Percentiles rank a stretch among this genome's conserved stretches.
Evolutionary conservation across 306 rosid species (phyloP).

Genomic region (Trifolium pratense): DNA sequence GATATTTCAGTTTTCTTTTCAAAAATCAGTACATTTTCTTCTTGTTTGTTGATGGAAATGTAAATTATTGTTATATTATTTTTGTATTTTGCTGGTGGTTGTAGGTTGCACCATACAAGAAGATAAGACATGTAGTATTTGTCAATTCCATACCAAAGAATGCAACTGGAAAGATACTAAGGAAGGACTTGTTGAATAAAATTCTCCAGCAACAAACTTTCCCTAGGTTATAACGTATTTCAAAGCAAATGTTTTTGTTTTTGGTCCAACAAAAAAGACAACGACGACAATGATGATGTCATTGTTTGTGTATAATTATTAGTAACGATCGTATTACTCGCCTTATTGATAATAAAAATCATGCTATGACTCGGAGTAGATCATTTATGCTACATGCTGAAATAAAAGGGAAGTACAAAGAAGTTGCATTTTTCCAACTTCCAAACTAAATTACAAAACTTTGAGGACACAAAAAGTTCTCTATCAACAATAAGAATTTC

Average conservation of each 20-base stretch:
- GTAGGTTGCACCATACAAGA: conserved; percentile 71
- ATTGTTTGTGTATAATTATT: too few species aligned
- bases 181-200: conserved; percentile 60
- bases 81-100: conserved; percentile 1
- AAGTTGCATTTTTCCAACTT: too few species aligned
- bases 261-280: background rate
- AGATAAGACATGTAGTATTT: conserved; percentile 53
- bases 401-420: too few species aligned
- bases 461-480: too few species aligned
- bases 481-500: too few species aligned
- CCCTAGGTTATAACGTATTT: conserved; percentile 34
- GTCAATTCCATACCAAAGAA: conserved; percentile 59
- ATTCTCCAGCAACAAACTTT: conserved; percentile 19
- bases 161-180: conserved; percentile 58
- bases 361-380: too few species aligned
- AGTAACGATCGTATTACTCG: too few species aligned
- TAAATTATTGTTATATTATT: background rate
- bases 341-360: too few species aligned
- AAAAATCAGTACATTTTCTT: background rate
- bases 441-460: too few species aligned
- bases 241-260: conserved; percentile 6
- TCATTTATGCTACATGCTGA: too few species aligned
- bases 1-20: conserved; percentile 3
- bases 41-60: background rate
- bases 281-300: background rate